Evolutionary conservation across 768 basidiomycete species (phyloP), one percentile per base, ranked within the genome.

Genomic region (Wakefieldia striispora): DNA sequence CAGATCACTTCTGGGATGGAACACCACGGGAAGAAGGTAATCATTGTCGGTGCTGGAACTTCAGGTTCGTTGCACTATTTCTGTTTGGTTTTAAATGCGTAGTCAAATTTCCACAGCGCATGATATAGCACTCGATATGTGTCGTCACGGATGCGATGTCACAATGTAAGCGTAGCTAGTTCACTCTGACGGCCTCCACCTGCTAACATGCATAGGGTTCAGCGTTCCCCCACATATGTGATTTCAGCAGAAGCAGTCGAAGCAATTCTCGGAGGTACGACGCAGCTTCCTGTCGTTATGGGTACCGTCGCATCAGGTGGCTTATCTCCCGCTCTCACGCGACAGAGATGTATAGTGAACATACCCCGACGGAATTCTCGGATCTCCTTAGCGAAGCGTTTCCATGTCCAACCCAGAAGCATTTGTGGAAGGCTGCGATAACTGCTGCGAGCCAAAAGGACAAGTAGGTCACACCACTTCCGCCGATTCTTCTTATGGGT

Each of bases 31-130:
- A 86, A 86, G 71, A 84, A 80, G 56, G 83, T 76, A 4, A 72
- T 86, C 5, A 72, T 88, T 7, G 70, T 88, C 8, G 84, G 86
- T 6, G 77, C 84, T 14, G 77, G 79, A 41, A 84, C 78, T 40
- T 84, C 84, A 36, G 79, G 78, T 79, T 44, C 21, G 44, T 35
- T 20, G 10, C 24, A 37, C 33, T 16, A 7, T 13, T 38, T 20
- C 47, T 31, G n/a, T 59, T 29, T 58, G 23, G 23, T 26, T 46
- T 50, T 24, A 19, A 11, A 13, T 17, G 10, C 1, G 14, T 17
- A 24, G 19, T 55, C 34, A 53, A 3, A 9, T n/a, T 41, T 42
- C 20, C n/a, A 37, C 39, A 67, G 70, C 51, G 5, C 72, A 73
- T 43, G 74, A 76, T 37, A 73, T 76, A 34, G 67, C 70, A 1